These are phyloP conservation scores for Lanmaoa rubissima DNA, from an alignment of 768 basidiomycete genomes.

Conservation along the genomic window DNA sequence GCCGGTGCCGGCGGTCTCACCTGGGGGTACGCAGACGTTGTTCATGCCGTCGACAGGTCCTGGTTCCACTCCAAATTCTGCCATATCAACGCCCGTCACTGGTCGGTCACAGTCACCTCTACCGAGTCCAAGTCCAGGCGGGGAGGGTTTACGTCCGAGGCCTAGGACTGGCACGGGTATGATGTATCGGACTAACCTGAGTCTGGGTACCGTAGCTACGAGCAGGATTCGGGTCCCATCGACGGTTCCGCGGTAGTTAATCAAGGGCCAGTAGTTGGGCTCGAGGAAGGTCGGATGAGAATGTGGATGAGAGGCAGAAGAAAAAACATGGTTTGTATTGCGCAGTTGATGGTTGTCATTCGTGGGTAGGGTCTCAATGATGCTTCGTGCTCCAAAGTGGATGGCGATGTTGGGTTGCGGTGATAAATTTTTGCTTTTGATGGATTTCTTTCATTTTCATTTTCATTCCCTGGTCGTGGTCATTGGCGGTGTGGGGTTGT, in stretches of 20 bases:
- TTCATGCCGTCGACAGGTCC: slow-evolving; percentile 6
- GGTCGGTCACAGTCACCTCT: slow-evolving; percentile 21
- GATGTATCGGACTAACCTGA: slow-evolving; percentile 48
- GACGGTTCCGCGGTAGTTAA: slow-evolving; percentile 14
- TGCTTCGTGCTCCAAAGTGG: not conserved
- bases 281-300: not conserved
- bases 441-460: not conserved
- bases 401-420: slow-evolving; percentile 8
- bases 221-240: slow-evolving; percentile 39
- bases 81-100: slow-evolving; percentile 9
- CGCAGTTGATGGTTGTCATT: slow-evolving; percentile 10
- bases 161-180: slow-evolving; percentile 72
- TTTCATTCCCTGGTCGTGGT: slow-evolving; percentile 4
- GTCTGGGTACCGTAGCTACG: slow-evolving; percentile 25
- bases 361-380: slow-evolving; percentile 6
- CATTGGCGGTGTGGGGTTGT: not conserved
- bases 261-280: not conserved
- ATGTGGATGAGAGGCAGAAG: not conserved
- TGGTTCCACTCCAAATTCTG: slow-evolving; percentile 9
- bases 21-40: slow-evolving; percentile 24
- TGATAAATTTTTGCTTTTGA: slow-evolving; percentile 6
- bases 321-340: not conserved
- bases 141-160: slow-evolving; percentile 37
- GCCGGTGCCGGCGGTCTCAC: slow-evolving; percentile 10
- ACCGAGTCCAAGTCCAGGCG: slow-evolving; percentile 11